Percentiles rank a stretch among this genome's conserved stretches.
phyloP scores from a whole-genome alignment of 2,329 filamentous ascomycete species.

The Fusarium euwallaceae region DNA sequence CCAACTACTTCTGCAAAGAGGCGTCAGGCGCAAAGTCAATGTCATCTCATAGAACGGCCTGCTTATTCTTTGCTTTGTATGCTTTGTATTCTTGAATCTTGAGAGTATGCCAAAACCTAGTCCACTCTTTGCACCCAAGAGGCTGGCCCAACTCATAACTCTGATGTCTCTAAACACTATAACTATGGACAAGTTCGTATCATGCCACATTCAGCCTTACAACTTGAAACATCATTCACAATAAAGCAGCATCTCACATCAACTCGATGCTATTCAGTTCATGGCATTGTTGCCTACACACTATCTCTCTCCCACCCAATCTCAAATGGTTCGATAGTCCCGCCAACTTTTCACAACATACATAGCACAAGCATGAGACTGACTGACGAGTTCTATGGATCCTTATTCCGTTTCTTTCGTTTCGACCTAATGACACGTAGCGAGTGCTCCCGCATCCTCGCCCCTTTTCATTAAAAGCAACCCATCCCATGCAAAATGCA shows the following conservation, averaged over 20 bases:
- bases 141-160: background rate
- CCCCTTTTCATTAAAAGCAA: slow-evolving; percentile 52
- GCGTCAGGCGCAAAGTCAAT: too few species aligned
- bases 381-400: slow-evolving; percentile 49
- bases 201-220: background rate
- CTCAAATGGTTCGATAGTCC: background rate
- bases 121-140: background rate
- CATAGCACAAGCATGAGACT: slow-evolving; percentile 37
- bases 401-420: slow-evolving; percentile 43
- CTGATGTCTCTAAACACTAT: background rate
- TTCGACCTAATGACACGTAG: slow-evolving; percentile 51
- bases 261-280: background rate
- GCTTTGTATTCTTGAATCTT: background rate
- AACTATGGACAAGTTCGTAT: background rate
- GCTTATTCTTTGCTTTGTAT: background rate
- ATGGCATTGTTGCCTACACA: background rate
- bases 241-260: background rate
- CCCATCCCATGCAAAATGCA: slow-evolving; percentile 53
- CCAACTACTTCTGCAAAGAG: background rate
- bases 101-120: background rate
- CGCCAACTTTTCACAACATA: slow-evolving; percentile 30
- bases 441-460: slow-evolving; percentile 52
- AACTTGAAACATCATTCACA: background rate
- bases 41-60: background rate
- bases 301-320: background rate